Base-by-base conservation (phyloP, 2,329 filamentous ascomycete species). In the Alternaria viburni region DNA sequence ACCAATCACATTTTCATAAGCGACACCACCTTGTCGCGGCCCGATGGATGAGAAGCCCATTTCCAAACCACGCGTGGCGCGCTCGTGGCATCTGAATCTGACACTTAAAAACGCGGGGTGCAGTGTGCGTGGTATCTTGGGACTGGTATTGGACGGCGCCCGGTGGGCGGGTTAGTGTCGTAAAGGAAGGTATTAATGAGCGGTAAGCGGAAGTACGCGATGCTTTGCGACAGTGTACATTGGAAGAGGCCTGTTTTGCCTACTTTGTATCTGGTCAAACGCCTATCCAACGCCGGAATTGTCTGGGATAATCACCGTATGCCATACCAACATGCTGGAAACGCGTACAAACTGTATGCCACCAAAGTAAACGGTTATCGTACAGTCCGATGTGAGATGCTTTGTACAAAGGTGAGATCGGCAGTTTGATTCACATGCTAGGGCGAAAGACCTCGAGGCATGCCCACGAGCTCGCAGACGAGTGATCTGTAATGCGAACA, bases 21-120 rank as follows among this genome's bases (percentile, higher is more conserved):
- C 61, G 36, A 28, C 69, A 72, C 69, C 68, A 69, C 66, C 66
- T 61, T 52, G 45, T 56, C 41, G 46, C 59, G 54, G 57, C 67
- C 56, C 52, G 56, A 45, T 58, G 43, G 61, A 54, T 55, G 66
- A 66, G 66, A 62, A 57, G 43, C 64, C 63, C 15, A 41, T 17
- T 5, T 65, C 44, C 57, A 47, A 60, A 61, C 62, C 69, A 71
- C 69, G 69, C 62, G 69, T 62, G 65, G 56, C 59, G 57, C 23
- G 59, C 69, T 69, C 67, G 69, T 71, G 69, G 62, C 62, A 45
- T 26, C 23, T 46, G 26, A 17, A 59, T 50, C 60, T 59, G 60
- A 59, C 60, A 54, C 43, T 32, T 25, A 44, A 25, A 25, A 54
- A 30, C 36, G 56, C 26, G 50, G 56, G 44, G 30, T 59, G 30